These are phyloP conservation scores for Xylaria venustula DNA, from an alignment of 495 filamentous ascomycete genomes.

Conservation along the genomic window DNA sequence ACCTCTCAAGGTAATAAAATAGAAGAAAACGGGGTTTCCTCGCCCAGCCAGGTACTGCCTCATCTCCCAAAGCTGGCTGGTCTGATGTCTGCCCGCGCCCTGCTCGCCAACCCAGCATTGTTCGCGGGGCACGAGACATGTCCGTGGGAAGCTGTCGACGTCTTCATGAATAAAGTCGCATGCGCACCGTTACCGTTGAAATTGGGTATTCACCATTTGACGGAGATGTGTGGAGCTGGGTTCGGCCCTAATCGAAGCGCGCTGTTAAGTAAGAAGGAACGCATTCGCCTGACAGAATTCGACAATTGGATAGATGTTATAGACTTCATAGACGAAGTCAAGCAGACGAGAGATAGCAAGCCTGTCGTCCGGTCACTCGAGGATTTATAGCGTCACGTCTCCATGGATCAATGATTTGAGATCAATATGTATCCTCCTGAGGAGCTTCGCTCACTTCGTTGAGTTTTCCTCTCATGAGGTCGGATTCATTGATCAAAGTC, in stretches of 20 bases:
- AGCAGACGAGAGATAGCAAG: constrained; percentile 7
- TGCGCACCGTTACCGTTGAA: constrained; percentile 56
- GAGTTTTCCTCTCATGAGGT: no score
- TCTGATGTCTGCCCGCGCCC: constrained; percentile 64
- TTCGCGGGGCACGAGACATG: constrained; percentile 55
- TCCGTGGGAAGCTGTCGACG: constrained; percentile 59
- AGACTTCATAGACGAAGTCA: constrained; percentile 57
- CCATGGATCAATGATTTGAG: no score
- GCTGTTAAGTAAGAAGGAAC: constrained; percentile 52
- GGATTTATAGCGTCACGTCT: not conserved
- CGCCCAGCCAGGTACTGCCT: constrained; percentile 3
- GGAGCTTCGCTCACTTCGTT: no score
- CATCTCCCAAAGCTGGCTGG: constrained; percentile 42
- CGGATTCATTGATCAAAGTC: no score
- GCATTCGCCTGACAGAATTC: constrained; percentile 48
- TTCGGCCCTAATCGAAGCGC: constrained; percentile 42
- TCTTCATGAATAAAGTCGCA: constrained; percentile 54
- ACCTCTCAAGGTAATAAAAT: constrained; percentile 5
- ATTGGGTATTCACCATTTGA: constrained; percentile 60
- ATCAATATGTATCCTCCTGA: not conserved
- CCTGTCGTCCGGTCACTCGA: not conserved
- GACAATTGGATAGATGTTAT: constrained; percentile 56
- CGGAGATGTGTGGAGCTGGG: constrained; percentile 60
- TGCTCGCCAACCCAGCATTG: constrained; percentile 62
- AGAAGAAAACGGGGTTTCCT: not conserved